Evolutionary conservation across 306 rosid genomes (phyloP), one percentile per base, ranked within the genome.

Genomic region (Casuarina cunninghamiana): DNA sequence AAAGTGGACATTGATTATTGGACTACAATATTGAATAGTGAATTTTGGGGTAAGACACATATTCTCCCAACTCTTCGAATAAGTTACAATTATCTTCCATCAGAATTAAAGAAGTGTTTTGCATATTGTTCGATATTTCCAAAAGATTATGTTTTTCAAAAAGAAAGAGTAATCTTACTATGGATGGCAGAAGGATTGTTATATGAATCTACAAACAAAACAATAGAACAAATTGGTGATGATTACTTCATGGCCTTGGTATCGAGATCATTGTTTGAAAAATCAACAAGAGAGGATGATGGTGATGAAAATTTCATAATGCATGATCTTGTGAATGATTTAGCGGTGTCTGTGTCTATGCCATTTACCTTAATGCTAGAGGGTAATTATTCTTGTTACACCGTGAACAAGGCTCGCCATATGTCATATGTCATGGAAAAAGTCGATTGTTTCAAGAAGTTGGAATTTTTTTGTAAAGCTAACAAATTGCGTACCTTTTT

Each of bases 291-390:
- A 5, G n/a, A 5, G 0, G 0, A 44, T 44, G 9, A 5, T 5
- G 5, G 4, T 44, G 26, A 21, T 21, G 0, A 21, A 21, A 0
- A 0, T 21, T 21, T 21, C 26, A 44, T 16, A 10, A 81, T 81
- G 85, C 88, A 81, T 75, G 80, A 77, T 35, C 78, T 77, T 0
- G 55, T 84, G 5, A 51, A 53, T 46, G 85, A 63, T 46, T 63
- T 84, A 5, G 83, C 83, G 10, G 0, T 32, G 0, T 81, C 38
- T 39, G 74, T 79, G 10, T 44, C 74, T 10, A 35, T 45, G 4
- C 46, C 44, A 12, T 19, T 69, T 2, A 68, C 71, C 1, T 51
- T 84, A 6, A 39, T 19, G 37, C 19, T 69, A 4, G 77, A 42
- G 53, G 54, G 41, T 1, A 4, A 46, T 2, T 4, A 50, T 6